These are phyloP conservation scores for Wickerhamomyces canadensis DNA, from an alignment of 805 yeast genomes.

Conservation along the genomic window DNA sequence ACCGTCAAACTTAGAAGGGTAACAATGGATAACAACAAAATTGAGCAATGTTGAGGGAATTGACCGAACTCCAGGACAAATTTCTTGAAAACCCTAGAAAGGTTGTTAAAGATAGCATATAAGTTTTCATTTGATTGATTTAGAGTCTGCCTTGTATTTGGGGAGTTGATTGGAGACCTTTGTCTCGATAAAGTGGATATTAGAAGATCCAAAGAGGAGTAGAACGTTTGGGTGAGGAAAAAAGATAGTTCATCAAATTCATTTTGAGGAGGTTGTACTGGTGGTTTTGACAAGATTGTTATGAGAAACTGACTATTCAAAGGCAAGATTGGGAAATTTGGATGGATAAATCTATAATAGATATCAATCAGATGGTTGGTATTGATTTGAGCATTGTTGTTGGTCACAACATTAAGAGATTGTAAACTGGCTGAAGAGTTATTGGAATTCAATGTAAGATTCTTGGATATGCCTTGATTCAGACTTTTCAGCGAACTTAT, in stretches of 20 bases:
- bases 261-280: slow-evolving; percentile 10
- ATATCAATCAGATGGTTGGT: slow-evolving; percentile 34
- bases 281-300: slow-evolving; percentile 14
- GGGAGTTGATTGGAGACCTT: slow-evolving; percentile 3
- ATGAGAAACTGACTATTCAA: slow-evolving; percentile 23
- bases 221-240: slow-evolving; percentile 14
- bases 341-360: slow-evolving; percentile 42
- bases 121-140: slow-evolving; percentile 9
- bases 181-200: slow-evolving; percentile 10
- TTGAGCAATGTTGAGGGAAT: slow-evolving; percentile 10
- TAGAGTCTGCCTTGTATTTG: slow-evolving; percentile 1
- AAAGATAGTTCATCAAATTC: slow-evolving; percentile 16
- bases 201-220: slow-evolving; percentile 16
- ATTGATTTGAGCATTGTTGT: slow-evolving; percentile 7
- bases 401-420: neutral
- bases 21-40: slow-evolving; percentile 23
- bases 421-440: slow-evolving; percentile 2
- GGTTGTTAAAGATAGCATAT: slow-evolving; percentile 8
- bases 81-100: slow-evolving; percentile 13
- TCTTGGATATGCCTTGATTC: slow-evolving; percentile 13
- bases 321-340: slow-evolving; percentile 33
- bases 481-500: slow-evolving; percentile 15
- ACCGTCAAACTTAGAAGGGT: slow-evolving; percentile 49
- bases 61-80: slow-evolving; percentile 6
- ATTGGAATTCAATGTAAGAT: slow-evolving; percentile 1